A percentile compares a stretch with the other conserved stretches of the same genome.
phyloP scores from a whole-genome alignment of 2,329 filamentous ascomycete species.

The Exophiala mesophila region DNA sequence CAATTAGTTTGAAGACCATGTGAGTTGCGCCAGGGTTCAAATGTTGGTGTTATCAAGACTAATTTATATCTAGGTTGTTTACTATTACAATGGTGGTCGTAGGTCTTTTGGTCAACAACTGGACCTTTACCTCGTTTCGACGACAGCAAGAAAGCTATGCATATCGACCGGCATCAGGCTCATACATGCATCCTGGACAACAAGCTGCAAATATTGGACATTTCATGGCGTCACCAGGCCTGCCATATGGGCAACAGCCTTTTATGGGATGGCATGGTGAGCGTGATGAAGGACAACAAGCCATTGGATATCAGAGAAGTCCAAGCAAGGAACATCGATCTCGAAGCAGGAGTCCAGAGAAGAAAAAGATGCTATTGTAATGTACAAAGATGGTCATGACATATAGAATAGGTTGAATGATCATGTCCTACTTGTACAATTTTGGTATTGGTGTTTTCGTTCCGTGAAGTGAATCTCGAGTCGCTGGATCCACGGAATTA shows the following conservation, averaged over 20 bases:
- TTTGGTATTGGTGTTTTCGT: no score
- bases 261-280: slow-evolving; percentile 23
- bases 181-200: slow-evolving; percentile 20
- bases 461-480: no score
- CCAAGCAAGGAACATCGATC: slow-evolving; percentile 25
- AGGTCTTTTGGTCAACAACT: slow-evolving; percentile 24
- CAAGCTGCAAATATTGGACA: slow-evolving; percentile 14
- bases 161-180: slow-evolving; percentile 20
- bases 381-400: no score
- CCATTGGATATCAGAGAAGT: slow-evolving; percentile 25
- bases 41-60: neutral
- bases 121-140: slow-evolving; percentile 25
- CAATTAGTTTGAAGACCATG: slow-evolving; percentile 80
- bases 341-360: slow-evolving; percentile 25
- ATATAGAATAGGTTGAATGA: no score
- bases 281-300: slow-evolving; percentile 12
- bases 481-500: no score
- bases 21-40: slow-evolving; percentile 37
- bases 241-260: slow-evolving; percentile 16
- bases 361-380: slow-evolving; percentile 17
- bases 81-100: slow-evolving; percentile 22
- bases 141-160: slow-evolving; percentile 21
- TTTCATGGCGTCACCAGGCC: slow-evolving; percentile 15
- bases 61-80: slow-evolving; percentile 28
- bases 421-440: no score